A percentile compares a stretch with the other conserved stretches of the same genome.
These are phyloP conservation scores for Rhododendron kiyosumense DNA, from an alignment of 148 eudicot species.

Conservation along the genomic window DNA sequence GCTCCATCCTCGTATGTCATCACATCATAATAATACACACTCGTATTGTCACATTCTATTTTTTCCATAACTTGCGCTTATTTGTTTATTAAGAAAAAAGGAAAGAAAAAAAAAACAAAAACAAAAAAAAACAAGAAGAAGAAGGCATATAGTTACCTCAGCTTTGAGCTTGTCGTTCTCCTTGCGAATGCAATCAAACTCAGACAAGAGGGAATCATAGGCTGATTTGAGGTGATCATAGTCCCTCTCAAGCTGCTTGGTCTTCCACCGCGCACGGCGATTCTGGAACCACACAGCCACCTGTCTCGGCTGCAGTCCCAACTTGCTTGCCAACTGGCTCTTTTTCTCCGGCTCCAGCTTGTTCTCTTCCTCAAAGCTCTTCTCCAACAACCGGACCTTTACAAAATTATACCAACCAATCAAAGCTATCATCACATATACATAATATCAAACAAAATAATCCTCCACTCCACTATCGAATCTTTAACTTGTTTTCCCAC, in stretches of 20 bases:
- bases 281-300: slow-evolving; percentile 99
- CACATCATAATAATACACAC: no score
- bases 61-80: background rate
- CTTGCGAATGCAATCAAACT: slow-evolving; percentile 41
- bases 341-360: slow-evolving; percentile 88
- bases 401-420: background rate
- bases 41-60: background rate
- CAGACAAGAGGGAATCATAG: slow-evolving; percentile 47
- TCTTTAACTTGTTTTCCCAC: background rate
- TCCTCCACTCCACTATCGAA: background rate
- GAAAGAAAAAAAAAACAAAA: no score
- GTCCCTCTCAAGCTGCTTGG: slow-evolving; percentile 85
- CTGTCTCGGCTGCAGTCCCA: slow-evolving; percentile 92
- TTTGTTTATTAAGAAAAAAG: background rate
- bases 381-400: slow-evolving; percentile 64
- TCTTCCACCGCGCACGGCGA: slow-evolving; percentile 90
- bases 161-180: slow-evolving; percentile 64
- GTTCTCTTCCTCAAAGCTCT: slow-evolving; percentile 72
- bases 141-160: slow-evolving; percentile 34
- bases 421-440: background rate
- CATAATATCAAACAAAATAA: background rate
- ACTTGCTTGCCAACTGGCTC: slow-evolving; percentile 75
- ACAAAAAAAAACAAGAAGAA: no score
- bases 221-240: slow-evolving; percentile 66
- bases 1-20: no score